Base-by-base conservation (phyloP, 805 yeast genomes). In the Metschnikowia kunwiensis region DNA sequence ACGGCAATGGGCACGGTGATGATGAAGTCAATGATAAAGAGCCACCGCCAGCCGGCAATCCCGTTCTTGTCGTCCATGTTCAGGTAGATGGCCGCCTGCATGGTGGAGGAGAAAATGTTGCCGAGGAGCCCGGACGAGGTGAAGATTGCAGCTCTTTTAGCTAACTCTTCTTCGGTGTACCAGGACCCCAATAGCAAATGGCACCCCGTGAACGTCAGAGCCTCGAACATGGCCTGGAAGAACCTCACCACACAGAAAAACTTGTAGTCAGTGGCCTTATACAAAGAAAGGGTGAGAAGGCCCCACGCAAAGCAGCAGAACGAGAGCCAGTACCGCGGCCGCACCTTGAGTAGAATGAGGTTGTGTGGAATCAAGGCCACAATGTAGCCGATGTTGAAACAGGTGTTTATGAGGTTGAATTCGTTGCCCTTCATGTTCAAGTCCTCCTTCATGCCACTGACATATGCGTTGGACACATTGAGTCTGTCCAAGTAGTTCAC, bases 391-490 rank as follows among this genome's bases (percentile, higher is more conserved):
- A 76, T 68, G 15, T 73, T 76, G 55, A 77, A 79, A 34, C 74
- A 68, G 0, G 82, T 76, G 41, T 72, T 74, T 34, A 77, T 63
- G 26, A 72, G 42, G 49, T 77, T 77, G 43, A 66, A 70, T 38
- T 77, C 70, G 40, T 72, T 57, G 9, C 78, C 78, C 26, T 51
- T 24, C 65, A 77, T 61, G 3, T 58, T 46, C 38, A 76, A 47
- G 35, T 73, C 83, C 38, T 76, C 77, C 46, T 75, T 69, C 83
- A 80, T 75, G 7, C 86, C 86, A 8, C 78, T 68, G n/a, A 78
- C 80, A 51, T 79, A 80, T 2, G 86, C 84, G 48, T 75, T 72
- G 21, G 72, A 59, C 27, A 77, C 56, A 36, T 77, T 78, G 10
- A 74, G 63, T 47, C 80, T 65, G 54, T 79, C 85, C 21, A 80